phyloP scores from a whole-genome alignment of 2,329 filamentous ascomycete species.

The Aureobasidium zeae region DNA sequence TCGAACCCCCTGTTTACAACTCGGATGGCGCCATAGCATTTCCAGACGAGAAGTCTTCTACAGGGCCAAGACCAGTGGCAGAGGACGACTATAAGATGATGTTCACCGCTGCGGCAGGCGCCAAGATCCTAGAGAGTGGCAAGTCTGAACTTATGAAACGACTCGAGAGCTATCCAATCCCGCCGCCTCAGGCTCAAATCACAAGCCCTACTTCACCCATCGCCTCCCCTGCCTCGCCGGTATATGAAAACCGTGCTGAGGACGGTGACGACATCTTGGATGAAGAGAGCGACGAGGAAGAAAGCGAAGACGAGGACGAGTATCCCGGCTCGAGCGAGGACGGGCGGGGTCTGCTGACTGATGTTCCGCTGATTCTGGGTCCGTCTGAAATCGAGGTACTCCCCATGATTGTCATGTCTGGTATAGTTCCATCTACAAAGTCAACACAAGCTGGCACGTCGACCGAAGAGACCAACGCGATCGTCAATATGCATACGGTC shows the following conservation, averaged over 20 bases:
- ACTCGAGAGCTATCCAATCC: slow-evolving; percentile 34
- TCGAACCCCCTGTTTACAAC: slow-evolving; percentile 22
- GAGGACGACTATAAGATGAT: slow-evolving; percentile 42
- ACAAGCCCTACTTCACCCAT: slow-evolving; percentile 27
- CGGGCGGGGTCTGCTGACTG: slow-evolving; percentile 74
- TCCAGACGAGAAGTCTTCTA: slow-evolving; percentile 13
- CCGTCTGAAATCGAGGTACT: slow-evolving; percentile 92
- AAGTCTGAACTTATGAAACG: slow-evolving; percentile 44
- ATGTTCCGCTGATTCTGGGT: slow-evolving; percentile 87
- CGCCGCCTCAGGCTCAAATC: slow-evolving; percentile 17
- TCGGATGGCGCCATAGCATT: slow-evolving; percentile 23
- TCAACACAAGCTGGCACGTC: slow-evolving; percentile 45
- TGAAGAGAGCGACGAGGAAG: slow-evolving; percentile 44
- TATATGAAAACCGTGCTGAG: slow-evolving; percentile 15
- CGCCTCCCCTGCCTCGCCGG: slow-evolving; percentile 16
- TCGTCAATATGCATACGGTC: slow-evolving; percentile 77
- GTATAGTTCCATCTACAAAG: slow-evolving; percentile 67
- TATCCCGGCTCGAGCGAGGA: slow-evolving; percentile 53
- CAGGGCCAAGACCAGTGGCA: slow-evolving; percentile 22
- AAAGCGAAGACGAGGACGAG: slow-evolving; percentile 64
- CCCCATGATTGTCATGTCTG: slow-evolving; percentile 95
- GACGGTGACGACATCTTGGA: slow-evolving; percentile 23
- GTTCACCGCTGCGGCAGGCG: slow-evolving; percentile 40
- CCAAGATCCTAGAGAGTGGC: slow-evolving; percentile 40
- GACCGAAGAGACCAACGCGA: slow-evolving; percentile 45